Evolutionary conservation across 2,329 filamentous ascomycete genomes (phyloP).

Genomic region (Penicillium glabrum): DNA sequence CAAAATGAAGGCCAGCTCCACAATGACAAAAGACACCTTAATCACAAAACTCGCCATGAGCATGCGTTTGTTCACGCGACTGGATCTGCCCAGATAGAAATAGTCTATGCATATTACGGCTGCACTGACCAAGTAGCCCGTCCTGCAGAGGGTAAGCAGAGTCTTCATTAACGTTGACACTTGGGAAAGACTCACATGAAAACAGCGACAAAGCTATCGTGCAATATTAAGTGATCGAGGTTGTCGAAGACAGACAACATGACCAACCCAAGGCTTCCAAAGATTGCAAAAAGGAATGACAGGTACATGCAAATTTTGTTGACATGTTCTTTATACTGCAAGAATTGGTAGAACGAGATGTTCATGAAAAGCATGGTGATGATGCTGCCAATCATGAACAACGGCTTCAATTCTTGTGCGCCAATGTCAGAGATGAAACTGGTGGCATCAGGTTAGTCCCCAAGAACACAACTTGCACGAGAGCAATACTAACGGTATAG

Average conservation of each 20-base stretch:
- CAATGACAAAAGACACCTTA: conserved; percentile 18
- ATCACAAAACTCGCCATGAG: conserved; percentile 19
- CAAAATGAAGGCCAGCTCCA: conserved; percentile 18
- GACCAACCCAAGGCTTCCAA: conserved; percentile 16
- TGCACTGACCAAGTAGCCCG: conserved; percentile 15
- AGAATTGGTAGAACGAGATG: conserved; percentile 18
- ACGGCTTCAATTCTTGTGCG: conserved; percentile 15
- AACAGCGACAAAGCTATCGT: conserved; percentile 18
- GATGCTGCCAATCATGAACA: conserved; percentile 17
- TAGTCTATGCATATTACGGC: conserved; percentile 18
- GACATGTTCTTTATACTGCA: conserved; percentile 15
- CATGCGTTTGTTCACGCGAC: conserved; percentile 12
- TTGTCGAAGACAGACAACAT: conserved; percentile 19
- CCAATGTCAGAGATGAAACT: conserved; percentile 21
- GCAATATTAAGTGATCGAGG: conserved; percentile 13
- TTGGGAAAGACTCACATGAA: conserved; percentile 14
- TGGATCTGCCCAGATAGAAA: conserved; percentile 12
- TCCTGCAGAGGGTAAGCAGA: conserved; percentile 10
- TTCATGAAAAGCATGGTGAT: conserved; percentile 17
- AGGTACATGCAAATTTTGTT: conserved; percentile 14
- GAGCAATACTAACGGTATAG: conserved; percentile 14
- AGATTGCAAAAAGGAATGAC: conserved; percentile 16
- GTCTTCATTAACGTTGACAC: neutral
- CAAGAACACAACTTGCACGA: neutral
- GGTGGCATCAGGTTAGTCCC: neutral